Percentiles rank a stretch among this genome's conserved stretches.
These are phyloP conservation scores for Pythium sp. DNA, from an alignment of 352 stramenopile species.

Conservation along the genomic window DNA sequence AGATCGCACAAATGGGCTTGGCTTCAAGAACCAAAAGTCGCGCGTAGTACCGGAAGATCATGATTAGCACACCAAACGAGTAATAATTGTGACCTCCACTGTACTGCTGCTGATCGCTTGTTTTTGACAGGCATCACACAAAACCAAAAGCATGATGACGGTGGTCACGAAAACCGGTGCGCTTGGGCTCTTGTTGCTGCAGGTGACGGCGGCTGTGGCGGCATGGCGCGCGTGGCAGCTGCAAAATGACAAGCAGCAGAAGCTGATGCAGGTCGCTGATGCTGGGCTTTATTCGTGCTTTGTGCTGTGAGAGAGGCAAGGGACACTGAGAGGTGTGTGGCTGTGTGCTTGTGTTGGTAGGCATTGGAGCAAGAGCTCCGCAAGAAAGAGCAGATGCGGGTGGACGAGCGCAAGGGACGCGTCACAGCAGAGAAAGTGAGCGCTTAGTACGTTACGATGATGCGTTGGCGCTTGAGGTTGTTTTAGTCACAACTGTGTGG, in stretches of 20 bases:
- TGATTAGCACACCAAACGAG: background rate
- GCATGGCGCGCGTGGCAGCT: constrained; percentile 4
- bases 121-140: constrained; percentile 12
- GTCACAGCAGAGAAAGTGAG: constrained; percentile 65
- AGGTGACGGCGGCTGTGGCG: background rate
- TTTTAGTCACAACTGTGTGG: no score
- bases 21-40: constrained; percentile 6
- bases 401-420: constrained; percentile 59
- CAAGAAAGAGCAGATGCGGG: constrained; percentile 53
- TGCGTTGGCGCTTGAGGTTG: background rate
- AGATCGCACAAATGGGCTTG: constrained; percentile 9
- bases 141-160: background rate
- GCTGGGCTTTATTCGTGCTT: background rate
- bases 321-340: background rate
- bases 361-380: constrained; percentile 32
- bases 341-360: constrained; percentile 13
- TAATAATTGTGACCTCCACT: background rate
- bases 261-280: background rate
- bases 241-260: background rate
- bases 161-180: background rate
- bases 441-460: background rate
- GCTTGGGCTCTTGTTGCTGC: constrained; percentile 16
- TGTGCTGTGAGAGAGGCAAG: background rate
- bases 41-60: background rate
- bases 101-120: background rate